A percentile compares a stretch with the other conserved stretches of the same genome.
Evolutionary conservation across 2,329 filamentous ascomycete species (phyloP).

Genomic region (Zymoseptoria crescenta): DNA sequence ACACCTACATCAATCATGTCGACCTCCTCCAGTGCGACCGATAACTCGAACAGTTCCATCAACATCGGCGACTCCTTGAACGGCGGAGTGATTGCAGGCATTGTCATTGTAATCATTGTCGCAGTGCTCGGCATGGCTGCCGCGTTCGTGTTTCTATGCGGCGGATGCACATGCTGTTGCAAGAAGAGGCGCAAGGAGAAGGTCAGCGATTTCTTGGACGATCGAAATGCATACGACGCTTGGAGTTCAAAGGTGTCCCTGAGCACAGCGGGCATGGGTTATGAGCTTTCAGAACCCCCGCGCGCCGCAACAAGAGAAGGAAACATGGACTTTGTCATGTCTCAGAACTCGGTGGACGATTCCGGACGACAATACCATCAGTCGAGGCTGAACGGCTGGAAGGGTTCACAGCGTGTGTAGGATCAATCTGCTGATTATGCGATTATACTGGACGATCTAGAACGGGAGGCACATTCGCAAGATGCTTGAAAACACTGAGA

Average conservation of each 20-base stretch:
- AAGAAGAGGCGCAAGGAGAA: neutral
- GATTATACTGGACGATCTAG: neutral
- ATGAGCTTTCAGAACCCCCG: neutral
- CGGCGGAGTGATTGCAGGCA: neutral
- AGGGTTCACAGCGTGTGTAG: neutral
- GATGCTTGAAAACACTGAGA: neutral
- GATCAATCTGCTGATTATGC: neutral
- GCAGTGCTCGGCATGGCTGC: neutral
- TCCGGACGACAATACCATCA: neutral
- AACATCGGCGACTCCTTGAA: neutral
- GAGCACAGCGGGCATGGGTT: neutral
- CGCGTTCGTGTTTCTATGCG: neutral
- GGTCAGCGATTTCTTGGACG: neutral
- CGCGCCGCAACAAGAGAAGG: neutral
- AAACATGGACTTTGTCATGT: conserved; percentile 2
- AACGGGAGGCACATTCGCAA: neutral
- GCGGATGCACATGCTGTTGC: neutral
- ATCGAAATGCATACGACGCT: neutral
- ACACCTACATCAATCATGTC: neutral
- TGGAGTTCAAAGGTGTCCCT: neutral
- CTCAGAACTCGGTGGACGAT: neutral
- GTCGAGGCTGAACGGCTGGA: neutral
- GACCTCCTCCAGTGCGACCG: neutral
- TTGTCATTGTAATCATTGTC: neutral
- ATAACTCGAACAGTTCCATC: neutral